Evolutionary conservation across 2,329 filamentous ascomycete species (phyloP).

Genomic region (Trichoderma sp.): DNA sequence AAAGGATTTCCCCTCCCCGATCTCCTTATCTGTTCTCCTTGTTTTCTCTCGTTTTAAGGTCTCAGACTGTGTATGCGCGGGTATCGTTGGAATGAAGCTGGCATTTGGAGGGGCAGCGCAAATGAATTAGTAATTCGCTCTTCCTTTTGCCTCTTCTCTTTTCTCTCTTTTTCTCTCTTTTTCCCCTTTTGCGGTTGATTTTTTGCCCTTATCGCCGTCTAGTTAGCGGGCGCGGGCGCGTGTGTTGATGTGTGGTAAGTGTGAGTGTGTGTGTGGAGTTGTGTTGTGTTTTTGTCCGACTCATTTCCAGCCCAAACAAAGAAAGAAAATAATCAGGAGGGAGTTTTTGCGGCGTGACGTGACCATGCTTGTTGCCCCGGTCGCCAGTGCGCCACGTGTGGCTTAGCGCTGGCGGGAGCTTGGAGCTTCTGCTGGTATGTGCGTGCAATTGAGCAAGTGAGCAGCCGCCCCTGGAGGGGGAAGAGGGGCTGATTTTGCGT

Average conservation of each 20-base stretch:
- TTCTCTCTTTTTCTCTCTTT: background rate
- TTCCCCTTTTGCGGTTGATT: background rate
- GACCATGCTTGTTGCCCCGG: constrained; percentile 19
- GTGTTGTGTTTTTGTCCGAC: constrained; percentile 9
- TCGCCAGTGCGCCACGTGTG: constrained; percentile 17
- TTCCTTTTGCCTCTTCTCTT: background rate
- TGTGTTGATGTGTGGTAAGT: background rate
- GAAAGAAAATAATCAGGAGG: constrained; percentile 18
- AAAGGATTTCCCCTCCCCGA: background rate
- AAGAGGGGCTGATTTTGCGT: background rate
- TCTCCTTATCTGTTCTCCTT: background rate
- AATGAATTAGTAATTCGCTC: constrained; percentile 2
- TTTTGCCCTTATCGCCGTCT: background rate
- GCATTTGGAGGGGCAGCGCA: constrained; percentile 18
- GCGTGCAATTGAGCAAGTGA: background rate
- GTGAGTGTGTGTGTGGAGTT: constrained; percentile 8
- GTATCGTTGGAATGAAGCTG: constrained; percentile 13
- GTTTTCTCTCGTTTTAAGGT: constrained; percentile 9
- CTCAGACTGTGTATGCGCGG: constrained; percentile 16
- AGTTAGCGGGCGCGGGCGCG: background rate
- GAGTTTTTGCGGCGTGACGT: constrained; percentile 18
- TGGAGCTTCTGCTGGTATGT: background rate
- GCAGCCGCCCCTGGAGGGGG: background rate
- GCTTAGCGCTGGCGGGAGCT: constrained; percentile 7
- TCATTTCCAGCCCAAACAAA: constrained; percentile 13